Evolutionary conservation across 805 yeast genomes (phyloP).

Genomic region (Pichia rugopelliculosa): DNA sequence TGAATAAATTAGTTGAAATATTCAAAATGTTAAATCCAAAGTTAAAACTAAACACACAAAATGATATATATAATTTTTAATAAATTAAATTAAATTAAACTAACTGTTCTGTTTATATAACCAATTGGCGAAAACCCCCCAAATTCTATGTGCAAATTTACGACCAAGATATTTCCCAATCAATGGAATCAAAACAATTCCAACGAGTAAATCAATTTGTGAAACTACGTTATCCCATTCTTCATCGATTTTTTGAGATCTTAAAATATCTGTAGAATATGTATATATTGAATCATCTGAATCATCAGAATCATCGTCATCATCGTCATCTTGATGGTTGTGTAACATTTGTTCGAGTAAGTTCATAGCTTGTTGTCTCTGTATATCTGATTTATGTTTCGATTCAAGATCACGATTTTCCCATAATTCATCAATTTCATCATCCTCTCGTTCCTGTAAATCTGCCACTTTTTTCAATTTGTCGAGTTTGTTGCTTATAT

Average conservation of each 20-base stretch:
- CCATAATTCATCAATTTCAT: slow-evolving; percentile 4
- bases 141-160: slow-evolving; percentile 37
- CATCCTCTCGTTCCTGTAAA: slow-evolving; percentile 2
- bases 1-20: slow-evolving; percentile 24
- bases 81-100: neutral
- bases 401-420: slow-evolving; percentile 2
- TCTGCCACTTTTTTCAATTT: slow-evolving; percentile 1
- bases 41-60: slow-evolving; percentile 10
- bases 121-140: slow-evolving; percentile 25
- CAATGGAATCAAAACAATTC: slow-evolving; percentile 56
- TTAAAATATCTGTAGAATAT: slow-evolving; percentile 22
- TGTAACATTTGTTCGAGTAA: neutral
- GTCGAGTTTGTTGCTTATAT: slow-evolving; percentile 2
- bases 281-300: slow-evolving; percentile 23
- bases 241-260: slow-evolving; percentile 34
- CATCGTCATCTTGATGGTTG: neutral
- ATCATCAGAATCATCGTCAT: slow-evolving; percentile 12
- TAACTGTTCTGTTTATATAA: slow-evolving; percentile 6
- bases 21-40: slow-evolving; percentile 20
- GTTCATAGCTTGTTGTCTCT: neutral
- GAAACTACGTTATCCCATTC: slow-evolving; percentile 68
- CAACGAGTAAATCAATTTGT: slow-evolving; percentile 51
- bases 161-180: slow-evolving; percentile 65
- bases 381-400: neutral
- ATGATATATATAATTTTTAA: neutral